Evolutionary conservation across 148 eudicot species (phyloP).

Genomic region (Polygonum aviculare): DNA sequence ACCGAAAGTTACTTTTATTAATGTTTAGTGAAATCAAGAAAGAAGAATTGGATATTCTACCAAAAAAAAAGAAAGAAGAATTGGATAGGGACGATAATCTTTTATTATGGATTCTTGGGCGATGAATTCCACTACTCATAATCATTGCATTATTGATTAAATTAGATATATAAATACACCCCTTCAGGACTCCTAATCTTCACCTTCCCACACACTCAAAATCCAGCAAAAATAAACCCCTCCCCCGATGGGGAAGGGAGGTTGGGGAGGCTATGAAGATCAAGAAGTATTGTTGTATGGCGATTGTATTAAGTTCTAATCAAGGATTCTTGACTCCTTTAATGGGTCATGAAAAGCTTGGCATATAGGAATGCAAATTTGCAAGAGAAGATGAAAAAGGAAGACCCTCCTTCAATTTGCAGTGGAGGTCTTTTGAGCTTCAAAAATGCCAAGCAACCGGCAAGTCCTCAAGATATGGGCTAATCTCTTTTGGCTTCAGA

Average conservation of each 20-base stretch:
- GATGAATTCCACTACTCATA: neutral
- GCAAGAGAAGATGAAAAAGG: neutral
- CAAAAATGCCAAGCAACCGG: constrained; percentile 1
- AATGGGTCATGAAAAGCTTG: neutral
- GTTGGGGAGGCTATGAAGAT: neutral
- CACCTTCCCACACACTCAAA: neutral
- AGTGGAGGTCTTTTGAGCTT: neutral
- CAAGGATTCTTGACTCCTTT: neutral
- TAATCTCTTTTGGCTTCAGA: neutral
- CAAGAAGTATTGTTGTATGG: neutral
- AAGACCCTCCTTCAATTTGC: neutral
- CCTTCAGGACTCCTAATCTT: neutral
- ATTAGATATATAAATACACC: neutral
- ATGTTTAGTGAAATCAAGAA: neutral
- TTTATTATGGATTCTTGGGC: neutral
- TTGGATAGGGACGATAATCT: neutral
- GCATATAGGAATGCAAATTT: neutral
- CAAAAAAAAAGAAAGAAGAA: neutral
- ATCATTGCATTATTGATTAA: neutral
- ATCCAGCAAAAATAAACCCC: neutral
- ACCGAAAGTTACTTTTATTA: neutral
- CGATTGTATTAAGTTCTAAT: neutral
- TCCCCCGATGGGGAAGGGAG: neutral
- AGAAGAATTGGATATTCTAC: neutral
- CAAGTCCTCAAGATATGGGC: neutral